These are phyloP conservation scores for Penicillium sp. DNA, from an alignment of 2,329 filamentous ascomycete species.

Conservation along the genomic window DNA sequence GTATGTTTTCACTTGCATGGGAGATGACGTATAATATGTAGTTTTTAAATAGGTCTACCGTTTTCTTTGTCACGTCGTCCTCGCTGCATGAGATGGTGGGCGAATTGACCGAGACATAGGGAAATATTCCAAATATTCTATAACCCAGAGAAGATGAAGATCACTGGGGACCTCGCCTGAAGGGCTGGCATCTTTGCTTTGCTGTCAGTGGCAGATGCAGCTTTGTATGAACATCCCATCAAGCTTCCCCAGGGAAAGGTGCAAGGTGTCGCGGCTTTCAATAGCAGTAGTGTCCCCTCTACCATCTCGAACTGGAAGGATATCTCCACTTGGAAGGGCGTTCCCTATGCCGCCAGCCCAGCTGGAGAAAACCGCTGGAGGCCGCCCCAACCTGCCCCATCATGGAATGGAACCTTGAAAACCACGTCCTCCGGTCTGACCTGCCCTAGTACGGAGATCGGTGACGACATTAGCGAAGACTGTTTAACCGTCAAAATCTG, in stretches of 20 bases:
- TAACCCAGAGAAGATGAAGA: neutral
- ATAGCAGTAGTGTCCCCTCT: neutral
- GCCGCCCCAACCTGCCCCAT: neutral
- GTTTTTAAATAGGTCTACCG: too few relatives aligned
- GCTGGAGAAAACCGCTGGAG: neutral
- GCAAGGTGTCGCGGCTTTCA: neutral
- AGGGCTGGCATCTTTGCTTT: neutral
- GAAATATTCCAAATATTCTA: too few relatives aligned
- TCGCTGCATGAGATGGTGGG: too few relatives aligned
- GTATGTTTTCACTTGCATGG: too few relatives aligned
- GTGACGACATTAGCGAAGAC: neutral
- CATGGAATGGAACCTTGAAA: neutral
- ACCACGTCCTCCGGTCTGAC: neutral
- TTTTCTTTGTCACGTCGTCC: too few relatives aligned
- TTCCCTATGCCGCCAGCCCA: neutral
- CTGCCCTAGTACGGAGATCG: neutral
- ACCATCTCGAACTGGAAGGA: neutral
- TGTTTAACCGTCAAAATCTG: neutral
- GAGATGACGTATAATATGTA: too few relatives aligned
- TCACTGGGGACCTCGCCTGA: neutral
- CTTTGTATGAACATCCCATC: neutral
- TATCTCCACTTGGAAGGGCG: neutral
- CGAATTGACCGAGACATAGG: too few relatives aligned
- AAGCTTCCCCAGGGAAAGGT: neutral
- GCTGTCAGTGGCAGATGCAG: neutral